Evolutionary conservation across 2,329 filamentous ascomycete species (phyloP).

Genomic region (Diaporthe amygdali): DNA sequence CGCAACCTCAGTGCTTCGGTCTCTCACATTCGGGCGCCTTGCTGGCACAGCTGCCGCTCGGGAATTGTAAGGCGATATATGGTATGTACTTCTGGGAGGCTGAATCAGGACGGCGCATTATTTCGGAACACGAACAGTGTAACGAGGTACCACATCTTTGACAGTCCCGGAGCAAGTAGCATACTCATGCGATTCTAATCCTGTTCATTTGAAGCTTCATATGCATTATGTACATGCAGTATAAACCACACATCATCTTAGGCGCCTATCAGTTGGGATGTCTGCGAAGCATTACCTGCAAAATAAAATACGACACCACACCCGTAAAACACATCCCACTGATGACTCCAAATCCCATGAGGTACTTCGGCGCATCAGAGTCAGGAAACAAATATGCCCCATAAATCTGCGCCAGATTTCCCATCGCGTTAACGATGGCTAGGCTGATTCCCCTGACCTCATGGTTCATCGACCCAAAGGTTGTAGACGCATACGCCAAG

Average conservation of each 20-base stretch:
- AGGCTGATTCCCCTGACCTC: constrained; percentile 57
- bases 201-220: too few relatives aligned
- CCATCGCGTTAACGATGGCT: constrained; percentile 58
- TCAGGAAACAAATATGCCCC: constrained; percentile 43
- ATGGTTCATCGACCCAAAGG: constrained; percentile 53
- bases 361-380: constrained; percentile 28
- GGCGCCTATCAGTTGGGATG: background rate
- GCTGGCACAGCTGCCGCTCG: background rate
- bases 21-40: background rate
- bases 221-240: background rate
- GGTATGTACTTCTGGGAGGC: too few relatives aligned
- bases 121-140: too few relatives aligned
- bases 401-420: constrained; percentile 61
- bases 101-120: too few relatives aligned
- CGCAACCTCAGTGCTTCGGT: background rate
- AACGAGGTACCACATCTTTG: too few relatives aligned
- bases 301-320: constrained; percentile 18
- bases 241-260: too few relatives aligned
- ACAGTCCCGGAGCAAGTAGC: too few relatives aligned
- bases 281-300: constrained; percentile 17
- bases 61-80: background rate
- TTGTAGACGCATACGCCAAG: constrained; percentile 56
- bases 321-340: constrained; percentile 28
- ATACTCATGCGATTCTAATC: too few relatives aligned
- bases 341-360: constrained; percentile 29